A percentile compares a stretch with the other conserved stretches of the same genome.
phyloP scores from a whole-genome alignment of 441 rosid species.

The Mallotus repandus region DNA sequence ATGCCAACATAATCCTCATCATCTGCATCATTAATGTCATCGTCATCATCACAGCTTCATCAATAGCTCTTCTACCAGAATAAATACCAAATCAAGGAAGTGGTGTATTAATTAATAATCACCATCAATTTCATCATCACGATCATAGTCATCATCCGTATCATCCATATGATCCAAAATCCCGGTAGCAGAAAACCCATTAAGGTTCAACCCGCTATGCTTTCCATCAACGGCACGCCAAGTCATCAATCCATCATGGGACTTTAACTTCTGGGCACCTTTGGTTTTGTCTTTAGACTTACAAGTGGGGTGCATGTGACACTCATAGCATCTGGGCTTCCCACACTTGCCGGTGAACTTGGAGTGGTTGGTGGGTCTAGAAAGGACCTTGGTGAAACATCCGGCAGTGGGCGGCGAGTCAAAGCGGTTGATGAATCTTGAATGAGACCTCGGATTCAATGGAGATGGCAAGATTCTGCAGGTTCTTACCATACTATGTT shows the following conservation, averaged over 20 bases:
- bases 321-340: slow-evolving; percentile 37
- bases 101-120: not conserved
- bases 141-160: slow-evolving; percentile 9
- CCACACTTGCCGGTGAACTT: slow-evolving; percentile 61
- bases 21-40: slow-evolving; percentile 1
- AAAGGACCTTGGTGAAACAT: slow-evolving; percentile 40
- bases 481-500: slow-evolving; percentile 64
- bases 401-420: slow-evolving; percentile 44
- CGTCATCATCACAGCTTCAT: not conserved
- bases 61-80: not conserved
- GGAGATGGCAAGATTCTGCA: slow-evolving; percentile 50
- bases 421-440: slow-evolving; percentile 35
- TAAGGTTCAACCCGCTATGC: slow-evolving; percentile 15
- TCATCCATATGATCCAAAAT: slow-evolving; percentile 41
- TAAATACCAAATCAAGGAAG: too few species aligned
- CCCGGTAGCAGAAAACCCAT: slow-evolving; percentile 49
- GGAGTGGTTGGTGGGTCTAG: slow-evolving; percentile 66
- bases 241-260: slow-evolving; percentile 35
- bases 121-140: slow-evolving; percentile 4
- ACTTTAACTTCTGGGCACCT: slow-evolving; percentile 49
- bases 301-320: slow-evolving; percentile 43
- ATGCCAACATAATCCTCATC: slow-evolving; percentile 11
- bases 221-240: slow-evolving; percentile 45
- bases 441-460: slow-evolving; percentile 36
- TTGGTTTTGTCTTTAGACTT: slow-evolving; percentile 58